Evolutionary conservation across 2,329 filamentous ascomycete genomes (phyloP), one percentile per base, ranked within the genome.

Genomic region (Scytalidium sp.): DNA sequence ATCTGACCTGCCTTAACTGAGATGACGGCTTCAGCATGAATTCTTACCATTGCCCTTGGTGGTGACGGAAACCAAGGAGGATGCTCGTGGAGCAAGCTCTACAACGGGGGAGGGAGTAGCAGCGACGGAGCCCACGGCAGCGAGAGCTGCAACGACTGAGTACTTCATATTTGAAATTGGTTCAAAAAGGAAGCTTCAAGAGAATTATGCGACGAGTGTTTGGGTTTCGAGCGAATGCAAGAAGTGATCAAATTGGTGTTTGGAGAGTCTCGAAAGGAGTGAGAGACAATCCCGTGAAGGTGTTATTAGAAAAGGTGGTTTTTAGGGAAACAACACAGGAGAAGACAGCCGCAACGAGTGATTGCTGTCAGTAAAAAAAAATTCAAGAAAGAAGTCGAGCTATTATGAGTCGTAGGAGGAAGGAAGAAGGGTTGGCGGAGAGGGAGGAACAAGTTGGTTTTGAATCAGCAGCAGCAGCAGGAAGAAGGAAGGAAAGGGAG

Each of bases 91-190:
- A 29, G 42, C 50, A 21, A 60, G 32, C 11, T 36, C 32, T 19
- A 55, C 54, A 3, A 50, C 55, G 19, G 51, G 50, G 11, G 55
- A 54, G 17, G 62, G 57, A 21, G 47, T 46, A n/a, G 54, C 57
- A n/a, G 51, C 20, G 27, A 48, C 60, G 20, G 54, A 49, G 21
- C 53, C 47, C 19, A 51, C 57, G 29, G 52, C 62, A 50, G 61
- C 60, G 47, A 65, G 55, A 36, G 57, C 61, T 41, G 57, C 60
- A 46, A 61, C 49, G n/a, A 56, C 48, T n/a, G 51, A 52, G 50
- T 58, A 56, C 58, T 64, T 64, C 61, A 64, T 64, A 19, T 50
- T 64, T n/a, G n/a, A n/a, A n/a, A n/a, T n/a, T n/a, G n/a, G n/a
- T n/a, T n/a, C n/a, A n/a, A n/a, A n/a, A n/a, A n/a, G n/a, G n/a